Base-by-base conservation (phyloP, 331 rosid species). In the Quercus lobata region DNA sequence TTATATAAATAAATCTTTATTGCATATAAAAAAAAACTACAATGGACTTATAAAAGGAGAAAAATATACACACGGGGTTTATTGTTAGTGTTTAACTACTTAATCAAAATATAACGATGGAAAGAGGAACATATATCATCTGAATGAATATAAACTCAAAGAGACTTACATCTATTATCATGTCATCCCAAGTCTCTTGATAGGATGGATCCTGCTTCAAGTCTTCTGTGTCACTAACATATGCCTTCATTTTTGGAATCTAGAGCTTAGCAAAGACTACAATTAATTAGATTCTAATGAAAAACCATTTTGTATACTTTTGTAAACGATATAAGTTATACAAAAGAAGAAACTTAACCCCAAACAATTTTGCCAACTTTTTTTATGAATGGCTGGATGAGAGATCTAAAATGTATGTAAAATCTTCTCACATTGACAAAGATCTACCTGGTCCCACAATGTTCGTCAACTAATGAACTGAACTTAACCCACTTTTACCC, bases 161-260 rank as follows among this genome's bases (percentile, higher is more conserved):
- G 65, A 82, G 57, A 86, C 97, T 87, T 82, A 93, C 99, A 30
- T 92, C 83, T 78, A 95, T 87, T 83, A 95, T 91, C 99, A 95
- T 95, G 89, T 93, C 93, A n/a, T 95, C 99, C 99, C 99, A 95
- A 74, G 97, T 93, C 76, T 95, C 99, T 88, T 95, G 97, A 84
- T 86, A 93, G 35, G 91, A 87, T 15, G 93, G 96, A 88, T 95
- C 97, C 77, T 91, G 94, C 85, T 82, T 93, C 87, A 95, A 90
- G 91, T 95, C 98, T 84, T 95, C 99, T 3, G 97, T 83, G 85
- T 95, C 99, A 80, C 99, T 91, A 80, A 95, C 87, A 91, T 90
- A 95, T 32, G 99, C 97, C 97, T 92, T 95, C 97, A 95, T 92
- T 89, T 95, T 95, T 75, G 99, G 97, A 87, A 95, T 95, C 99